Conservation (phyloP, 768 basidiomycete species). For the Suillus sp. region DNA sequence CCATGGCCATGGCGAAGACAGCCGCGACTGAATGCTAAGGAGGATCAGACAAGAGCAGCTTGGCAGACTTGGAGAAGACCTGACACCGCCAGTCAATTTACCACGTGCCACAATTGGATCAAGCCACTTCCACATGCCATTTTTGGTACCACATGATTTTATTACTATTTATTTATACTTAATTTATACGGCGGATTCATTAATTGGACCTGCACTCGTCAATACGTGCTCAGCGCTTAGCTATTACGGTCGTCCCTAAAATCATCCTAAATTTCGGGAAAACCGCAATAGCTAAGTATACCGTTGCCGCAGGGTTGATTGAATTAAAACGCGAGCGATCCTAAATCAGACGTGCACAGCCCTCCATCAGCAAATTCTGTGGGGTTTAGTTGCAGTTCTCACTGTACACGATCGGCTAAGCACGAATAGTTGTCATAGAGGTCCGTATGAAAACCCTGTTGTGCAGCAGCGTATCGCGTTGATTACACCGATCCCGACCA, state of each 20-base stretch:
- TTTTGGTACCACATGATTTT: slow-evolving; percentile 1
- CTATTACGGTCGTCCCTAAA: background rate
- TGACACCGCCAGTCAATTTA: slow-evolving; percentile 12
- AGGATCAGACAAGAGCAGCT: slow-evolving; percentile 14
- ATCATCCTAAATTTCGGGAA: background rate
- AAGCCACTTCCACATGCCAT: background rate
- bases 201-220: background rate
- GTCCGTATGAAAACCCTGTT: background rate
- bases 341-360: background rate
- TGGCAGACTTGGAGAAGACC: slow-evolving; percentile 2
- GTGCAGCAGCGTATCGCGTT: background rate
- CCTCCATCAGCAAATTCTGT: background rate
- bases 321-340: background rate
- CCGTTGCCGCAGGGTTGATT: background rate
- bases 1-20: slow-evolving; percentile 27
- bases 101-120: slow-evolving; percentile 5
- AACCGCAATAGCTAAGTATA: background rate
- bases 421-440: background rate
- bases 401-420: background rate
- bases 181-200: too few relatives aligned
- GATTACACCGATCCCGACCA: background rate
- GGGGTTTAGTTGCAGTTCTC: background rate
- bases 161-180: slow-evolving; percentile 1
- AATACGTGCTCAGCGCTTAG: background rate
- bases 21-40: background rate